phyloP scores from a whole-genome alignment of 805 yeast genomes.

The Wickerhamomyces ciferrii region DNA sequence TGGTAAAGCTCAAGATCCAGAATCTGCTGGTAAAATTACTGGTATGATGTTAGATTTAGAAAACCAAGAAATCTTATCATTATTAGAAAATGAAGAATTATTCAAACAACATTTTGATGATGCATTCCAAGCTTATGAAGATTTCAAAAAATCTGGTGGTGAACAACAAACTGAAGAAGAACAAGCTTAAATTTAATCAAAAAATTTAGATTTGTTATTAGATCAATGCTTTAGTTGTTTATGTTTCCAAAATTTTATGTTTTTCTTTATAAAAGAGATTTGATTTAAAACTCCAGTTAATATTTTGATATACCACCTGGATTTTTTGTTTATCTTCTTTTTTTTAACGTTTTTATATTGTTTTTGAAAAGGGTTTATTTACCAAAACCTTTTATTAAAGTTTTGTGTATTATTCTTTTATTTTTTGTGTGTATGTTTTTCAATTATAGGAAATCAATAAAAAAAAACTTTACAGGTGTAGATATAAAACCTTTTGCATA shows the following conservation, averaged over 20 bases:
- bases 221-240: no score
- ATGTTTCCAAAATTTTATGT: not conserved
- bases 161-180: constrained; percentile 15
- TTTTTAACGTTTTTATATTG: not conserved
- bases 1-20: constrained; percentile 83
- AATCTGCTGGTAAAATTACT: constrained; percentile 97
- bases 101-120: constrained; percentile 90
- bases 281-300: no score
- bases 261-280: not conserved
- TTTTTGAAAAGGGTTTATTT: not conserved
- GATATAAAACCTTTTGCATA: not conserved
- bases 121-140: constrained; percentile 91
- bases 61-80: constrained; percentile 80
- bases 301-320: no score
- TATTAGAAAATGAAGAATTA: constrained; percentile 85
- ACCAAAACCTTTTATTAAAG: not conserved
- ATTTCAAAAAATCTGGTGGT: constrained; percentile 55
- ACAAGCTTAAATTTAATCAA: constrained; percentile 1
- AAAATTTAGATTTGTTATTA: no score
- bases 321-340: not conserved
- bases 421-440: constrained; percentile 1
- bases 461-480: not conserved
- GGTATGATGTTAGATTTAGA: constrained; percentile 98
- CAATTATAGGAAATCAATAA: not conserved
- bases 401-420: not conserved